phyloP scores from a whole-genome alignment of 495 filamentous ascomycete species.

The Cercophora scortea region DNA sequence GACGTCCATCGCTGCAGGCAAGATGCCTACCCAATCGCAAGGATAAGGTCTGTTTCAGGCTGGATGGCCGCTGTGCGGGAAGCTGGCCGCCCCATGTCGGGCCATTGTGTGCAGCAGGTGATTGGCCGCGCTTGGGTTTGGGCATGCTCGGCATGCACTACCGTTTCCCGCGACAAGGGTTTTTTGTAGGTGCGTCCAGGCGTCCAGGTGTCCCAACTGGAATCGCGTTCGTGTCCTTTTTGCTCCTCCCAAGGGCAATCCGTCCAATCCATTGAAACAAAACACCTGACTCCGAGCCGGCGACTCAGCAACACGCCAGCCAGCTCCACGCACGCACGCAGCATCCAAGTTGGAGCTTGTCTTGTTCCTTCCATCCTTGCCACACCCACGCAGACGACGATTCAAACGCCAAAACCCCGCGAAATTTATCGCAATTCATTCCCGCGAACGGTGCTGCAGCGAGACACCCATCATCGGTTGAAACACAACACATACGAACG shows the following conservation, averaged over 20 bases:
- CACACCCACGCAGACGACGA: neutral
- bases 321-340: neutral
- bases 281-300: neutral
- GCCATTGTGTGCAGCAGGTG: neutral
- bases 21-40: neutral
- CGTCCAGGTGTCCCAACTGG: too few relatives aligned
- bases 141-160: conserved; percentile 5
- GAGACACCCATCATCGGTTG: neutral
- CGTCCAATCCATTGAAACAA: neutral
- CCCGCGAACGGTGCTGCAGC: neutral
- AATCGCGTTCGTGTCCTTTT: conserved; percentile 35
- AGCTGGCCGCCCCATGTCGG: neutral
- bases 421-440: neutral
- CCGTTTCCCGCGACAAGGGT: conserved; percentile 9
- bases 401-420: neutral
- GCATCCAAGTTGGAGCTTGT: neutral
- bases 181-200: neutral
- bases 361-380: neutral
- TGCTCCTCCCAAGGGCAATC: neutral
- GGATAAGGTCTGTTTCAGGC: conserved; percentile 4
- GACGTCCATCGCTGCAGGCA: neutral
- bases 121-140: conserved; percentile 9
- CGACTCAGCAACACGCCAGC: neutral
- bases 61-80: conserved; percentile 1
- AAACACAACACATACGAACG: neutral